Base-by-base conservation (phyloP, 2,329 filamentous ascomycete species). In the Aspergillaceae sp. region DNA sequence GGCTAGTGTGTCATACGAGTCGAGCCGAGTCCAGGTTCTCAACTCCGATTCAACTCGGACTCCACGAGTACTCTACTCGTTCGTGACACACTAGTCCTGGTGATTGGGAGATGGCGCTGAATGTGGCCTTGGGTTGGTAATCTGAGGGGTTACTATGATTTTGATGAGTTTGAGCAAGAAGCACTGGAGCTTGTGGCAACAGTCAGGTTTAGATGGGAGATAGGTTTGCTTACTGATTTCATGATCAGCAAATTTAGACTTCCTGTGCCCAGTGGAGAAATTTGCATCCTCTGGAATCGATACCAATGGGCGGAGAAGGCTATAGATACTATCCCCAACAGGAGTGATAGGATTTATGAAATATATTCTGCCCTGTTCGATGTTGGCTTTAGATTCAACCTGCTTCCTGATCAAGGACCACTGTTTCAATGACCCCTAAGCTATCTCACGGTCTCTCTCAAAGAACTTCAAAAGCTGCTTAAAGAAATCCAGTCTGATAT, bases 271-370 rank as follows among this genome's bases (percentile, higher is more conserved):
- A 40, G 35, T 5, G 34, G 43, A 7, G 29, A 48, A 33, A 48
- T 42, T 4, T 51, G 48, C 9, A 48, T 51, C 35, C 37, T 45
- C 34, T 50, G 48, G 48, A 5, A 48, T 29, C 9, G 9, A 7
- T 1, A 37, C 26, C 28, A 7, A 7, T 47, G 42, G 48, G 10
- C 11, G 5, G 11, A 9, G 8, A 40, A 9, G 37, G 2, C 26
- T 19, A 28, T 4, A 28, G 3, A 19, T 19, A 40, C 36, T 4
- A 10, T 40, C 26, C 37, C 37, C 37, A 28, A 27, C 11, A 8
- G 37, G 37, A 19, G 10, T 8, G 37, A 40, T 19, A 8, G 37
- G 11, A 9, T 26, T 7, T 19, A 7, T 28, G 26, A 3, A 40
- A 3, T 26, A 5, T 40, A 26, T 28, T 40, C 37, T 29, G 10